A percentile compares a stretch with the other conserved stretches of the same genome.
Conservation (phyloP, 139 green algal genomes). For the Volvox reticuliferus region DNA sequence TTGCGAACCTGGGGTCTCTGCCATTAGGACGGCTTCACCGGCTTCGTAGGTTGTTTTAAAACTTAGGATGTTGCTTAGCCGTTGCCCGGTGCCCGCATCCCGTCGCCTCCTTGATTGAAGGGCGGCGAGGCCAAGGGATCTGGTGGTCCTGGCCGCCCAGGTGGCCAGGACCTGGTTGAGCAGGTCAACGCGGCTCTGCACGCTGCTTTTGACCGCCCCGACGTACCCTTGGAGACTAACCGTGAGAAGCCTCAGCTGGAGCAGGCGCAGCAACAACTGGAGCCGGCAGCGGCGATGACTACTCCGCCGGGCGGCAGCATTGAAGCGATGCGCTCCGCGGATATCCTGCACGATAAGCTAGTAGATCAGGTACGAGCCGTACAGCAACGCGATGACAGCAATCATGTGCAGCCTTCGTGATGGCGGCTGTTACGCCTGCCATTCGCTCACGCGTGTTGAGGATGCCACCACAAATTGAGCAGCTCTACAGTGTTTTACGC, state of each 20-base stretch:
- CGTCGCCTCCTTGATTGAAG: neutral
- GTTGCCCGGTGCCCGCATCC: too few species aligned
- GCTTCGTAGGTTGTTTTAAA: too few species aligned
- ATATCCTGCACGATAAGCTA: slow-evolving; percentile 28
- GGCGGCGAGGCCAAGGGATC: neutral
- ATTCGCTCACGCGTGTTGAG: too few species aligned
- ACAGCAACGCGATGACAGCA: too few species aligned
- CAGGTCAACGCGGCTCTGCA: slow-evolving; percentile 47
- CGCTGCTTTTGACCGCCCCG: slow-evolving; percentile 43
- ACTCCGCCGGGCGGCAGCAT: neutral
- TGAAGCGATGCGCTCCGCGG: neutral
- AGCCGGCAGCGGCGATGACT: neutral
- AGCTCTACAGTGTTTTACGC: too few species aligned
- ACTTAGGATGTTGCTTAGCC: too few species aligned
- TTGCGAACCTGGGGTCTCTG: too few species aligned
- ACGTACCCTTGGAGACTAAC: slow-evolving; percentile 5
- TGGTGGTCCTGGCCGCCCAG: neutral
- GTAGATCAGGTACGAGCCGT: slow-evolving; percentile 31
- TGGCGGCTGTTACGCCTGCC: too few species aligned
- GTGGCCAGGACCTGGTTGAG: slow-evolving; percentile 28
- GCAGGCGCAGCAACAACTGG: slow-evolving; percentile 10
- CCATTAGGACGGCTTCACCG: too few species aligned
- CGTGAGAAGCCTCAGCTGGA: neutral
- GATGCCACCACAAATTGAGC: too few species aligned
- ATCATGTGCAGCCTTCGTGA: too few species aligned